A percentile compares a stretch with the other conserved stretches of the same genome.
phyloP scores from a whole-genome alignment of 164 flowering plant species.

The Nymphaea thermarum region DNA sequence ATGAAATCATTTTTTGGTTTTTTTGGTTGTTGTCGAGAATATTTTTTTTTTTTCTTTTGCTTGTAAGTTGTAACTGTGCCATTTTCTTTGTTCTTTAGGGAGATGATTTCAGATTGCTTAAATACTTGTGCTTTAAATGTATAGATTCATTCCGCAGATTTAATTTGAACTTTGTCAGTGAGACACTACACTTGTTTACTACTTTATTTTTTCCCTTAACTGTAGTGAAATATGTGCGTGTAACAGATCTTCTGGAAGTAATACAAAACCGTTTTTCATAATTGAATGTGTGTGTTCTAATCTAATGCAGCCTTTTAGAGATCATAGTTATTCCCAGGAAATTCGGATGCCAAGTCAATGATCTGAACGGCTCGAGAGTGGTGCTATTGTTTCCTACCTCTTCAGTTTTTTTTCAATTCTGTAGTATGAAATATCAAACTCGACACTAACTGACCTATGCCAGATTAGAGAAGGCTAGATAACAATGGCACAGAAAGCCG shows the following conservation, averaged over 20 bases:
- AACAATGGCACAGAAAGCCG: too few relatives aligned
- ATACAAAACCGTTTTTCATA: not conserved
- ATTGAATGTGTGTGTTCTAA: not conserved
- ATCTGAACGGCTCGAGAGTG: too few relatives aligned
- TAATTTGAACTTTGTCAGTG: not conserved
- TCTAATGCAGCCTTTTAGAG: not conserved
- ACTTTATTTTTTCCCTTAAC: too few relatives aligned
- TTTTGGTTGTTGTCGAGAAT: not conserved
- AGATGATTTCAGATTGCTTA: not conserved
- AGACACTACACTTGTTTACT: not conserved
- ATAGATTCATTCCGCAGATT: not conserved
- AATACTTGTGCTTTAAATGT: not conserved
- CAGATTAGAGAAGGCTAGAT: too few relatives aligned
- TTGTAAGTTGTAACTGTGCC: not conserved
- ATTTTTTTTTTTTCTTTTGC: not conserved
- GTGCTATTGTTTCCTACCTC: too few relatives aligned
- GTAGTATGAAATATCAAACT: too few relatives aligned
- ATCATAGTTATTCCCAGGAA: too few relatives aligned
- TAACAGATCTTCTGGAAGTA: too few relatives aligned
- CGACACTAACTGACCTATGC: too few relatives aligned
- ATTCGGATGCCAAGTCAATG: too few relatives aligned
- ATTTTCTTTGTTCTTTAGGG: not conserved
- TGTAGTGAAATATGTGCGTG: too few relatives aligned
- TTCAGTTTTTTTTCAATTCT: too few relatives aligned
- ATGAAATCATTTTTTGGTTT: not conserved